Evolutionary conservation across 257 asterid species (phyloP).

Genomic region (Eucommia ulmoides): DNA sequence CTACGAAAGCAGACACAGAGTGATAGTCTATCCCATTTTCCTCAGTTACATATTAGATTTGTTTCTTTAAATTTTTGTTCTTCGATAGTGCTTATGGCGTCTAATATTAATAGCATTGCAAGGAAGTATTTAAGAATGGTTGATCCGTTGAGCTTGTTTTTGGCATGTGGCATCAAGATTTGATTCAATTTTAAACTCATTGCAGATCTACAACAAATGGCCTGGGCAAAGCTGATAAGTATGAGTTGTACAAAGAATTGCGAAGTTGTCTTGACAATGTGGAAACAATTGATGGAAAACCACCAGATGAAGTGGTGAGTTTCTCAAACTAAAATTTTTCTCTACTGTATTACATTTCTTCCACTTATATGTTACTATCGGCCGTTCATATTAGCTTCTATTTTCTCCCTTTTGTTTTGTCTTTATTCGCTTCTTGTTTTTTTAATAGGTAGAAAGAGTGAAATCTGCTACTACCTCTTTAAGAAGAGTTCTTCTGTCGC

Average conservation of each 20-base stretch:
- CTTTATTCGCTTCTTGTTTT: constrained; percentile 10
- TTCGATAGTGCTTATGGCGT: not conserved
- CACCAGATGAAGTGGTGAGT: constrained; percentile 71
- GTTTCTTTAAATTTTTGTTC: constrained; percentile 8
- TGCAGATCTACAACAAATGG: constrained; percentile 48
- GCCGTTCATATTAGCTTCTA: not conserved
- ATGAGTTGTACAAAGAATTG: constrained; percentile 52
- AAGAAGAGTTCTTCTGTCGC: constrained; percentile 71
- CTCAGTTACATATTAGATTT: constrained; percentile 18
- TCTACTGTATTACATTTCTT: not conserved
- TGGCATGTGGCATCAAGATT: not conserved
- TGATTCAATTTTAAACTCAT: constrained; percentile 25
- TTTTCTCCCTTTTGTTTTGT: not conserved
- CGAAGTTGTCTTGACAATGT: constrained; percentile 61
- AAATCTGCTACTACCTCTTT: constrained; percentile 67
- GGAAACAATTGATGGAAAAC: constrained; percentile 75
- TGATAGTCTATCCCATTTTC: constrained; percentile 38
- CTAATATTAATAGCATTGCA: not conserved
- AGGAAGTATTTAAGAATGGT: constrained; percentile 1
- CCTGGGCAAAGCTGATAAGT: constrained; percentile 56
- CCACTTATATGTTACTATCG: not conserved
- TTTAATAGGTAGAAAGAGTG: constrained; percentile 59
- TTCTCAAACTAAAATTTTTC: constrained; percentile 14
- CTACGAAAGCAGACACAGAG: constrained; percentile 70
- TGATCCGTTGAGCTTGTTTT: constrained; percentile 3